Percentiles rank a stretch among this genome's conserved stretches.
These are phyloP conservation scores for Glycyrrhiza uralensis DNA, from an alignment of 306 rosid genomes.

Conservation along the genomic window DNA sequence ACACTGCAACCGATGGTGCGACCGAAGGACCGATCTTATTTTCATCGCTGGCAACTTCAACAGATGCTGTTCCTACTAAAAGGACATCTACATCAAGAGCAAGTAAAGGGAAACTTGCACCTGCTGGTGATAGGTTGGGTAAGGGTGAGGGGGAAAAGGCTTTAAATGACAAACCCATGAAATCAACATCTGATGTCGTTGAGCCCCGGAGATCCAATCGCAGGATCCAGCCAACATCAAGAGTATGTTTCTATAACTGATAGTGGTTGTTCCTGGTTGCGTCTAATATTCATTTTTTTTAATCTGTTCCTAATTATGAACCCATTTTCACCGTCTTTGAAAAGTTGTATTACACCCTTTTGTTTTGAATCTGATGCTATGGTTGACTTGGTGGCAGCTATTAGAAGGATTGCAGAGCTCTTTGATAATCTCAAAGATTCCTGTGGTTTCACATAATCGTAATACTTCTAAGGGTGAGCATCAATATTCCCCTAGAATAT, in stretches of 20 bases:
- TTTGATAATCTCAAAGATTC: constrained; percentile 77
- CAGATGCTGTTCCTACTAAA: constrained; percentile 44
- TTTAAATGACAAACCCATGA: constrained; percentile 42
- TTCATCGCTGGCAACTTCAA: constrained; percentile 52
- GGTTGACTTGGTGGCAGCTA: constrained; percentile 53
- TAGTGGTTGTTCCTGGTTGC: neutral
- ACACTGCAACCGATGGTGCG: constrained; percentile 43
- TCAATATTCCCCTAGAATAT: neutral
- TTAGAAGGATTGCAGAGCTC: constrained; percentile 99
- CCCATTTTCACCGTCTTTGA: neutral
- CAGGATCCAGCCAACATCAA: constrained; percentile 92
- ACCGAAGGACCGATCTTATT: constrained; percentile 49
- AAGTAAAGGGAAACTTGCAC: constrained; percentile 83
- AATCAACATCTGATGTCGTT: constrained; percentile 49
- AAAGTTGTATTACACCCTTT: neutral
- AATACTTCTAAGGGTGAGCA: constrained; percentile 59
- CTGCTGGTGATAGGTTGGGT: constrained; percentile 57
- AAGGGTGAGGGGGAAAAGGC: constrained; percentile 61
- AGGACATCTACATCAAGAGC: constrained; percentile 55
- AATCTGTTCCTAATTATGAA: neutral
- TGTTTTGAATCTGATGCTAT: constrained; percentile 18
- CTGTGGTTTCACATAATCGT: constrained; percentile 70
- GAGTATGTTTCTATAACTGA: constrained; percentile 54
- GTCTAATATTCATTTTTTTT: neutral
- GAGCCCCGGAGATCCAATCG: constrained; percentile 98